These are phyloP conservation scores for Hymenoscyphus linearis DNA, from an alignment of 2,329 filamentous ascomycete genomes.

Conservation along the genomic window DNA sequence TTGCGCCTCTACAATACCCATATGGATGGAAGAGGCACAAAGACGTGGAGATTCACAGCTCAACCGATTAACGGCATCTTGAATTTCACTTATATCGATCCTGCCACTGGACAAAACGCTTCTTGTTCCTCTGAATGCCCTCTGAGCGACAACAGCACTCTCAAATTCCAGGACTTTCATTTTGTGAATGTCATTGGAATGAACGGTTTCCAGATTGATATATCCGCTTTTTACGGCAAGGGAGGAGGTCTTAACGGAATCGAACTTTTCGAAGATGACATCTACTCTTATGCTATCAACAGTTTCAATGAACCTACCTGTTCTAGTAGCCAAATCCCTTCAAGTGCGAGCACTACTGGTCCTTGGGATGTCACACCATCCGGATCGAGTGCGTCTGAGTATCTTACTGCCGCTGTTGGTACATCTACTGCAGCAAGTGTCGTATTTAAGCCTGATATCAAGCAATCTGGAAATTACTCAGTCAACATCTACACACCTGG, in stretches of 20 bases:
- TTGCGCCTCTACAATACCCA: constrained; percentile 85
- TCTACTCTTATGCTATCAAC: constrained; percentile 78
- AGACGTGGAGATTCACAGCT: constrained; percentile 81
- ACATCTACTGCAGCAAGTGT: constrained; percentile 59
- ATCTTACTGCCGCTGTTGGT: constrained; percentile 64
- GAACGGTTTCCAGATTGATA: constrained; percentile 78
- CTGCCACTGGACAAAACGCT: constrained; percentile 57
- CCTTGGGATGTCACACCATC: constrained; percentile 69
- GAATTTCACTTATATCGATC: constrained; percentile 89
- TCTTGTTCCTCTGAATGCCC: constrained; percentile 81
- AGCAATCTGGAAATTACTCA: constrained; percentile 85
- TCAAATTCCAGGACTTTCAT: constrained; percentile 78
- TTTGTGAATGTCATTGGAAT: constrained; percentile 88
- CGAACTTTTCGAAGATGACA: constrained; percentile 79
- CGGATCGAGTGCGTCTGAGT: constrained; percentile 65
- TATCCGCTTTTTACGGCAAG: constrained; percentile 79
- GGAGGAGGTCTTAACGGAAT: constrained; percentile 84
- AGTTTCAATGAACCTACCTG: constrained; percentile 87
- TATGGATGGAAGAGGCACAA: constrained; percentile 76
- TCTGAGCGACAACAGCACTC: constrained; percentile 63
- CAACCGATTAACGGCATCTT: constrained; percentile 87
- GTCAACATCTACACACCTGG: constrained; percentile 91
- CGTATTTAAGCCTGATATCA: constrained; percentile 77
- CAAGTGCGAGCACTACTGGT: constrained; percentile 64
- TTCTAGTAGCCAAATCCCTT: constrained; percentile 56